phyloP scores from a whole-genome alignment of 2,329 filamentous ascomycete genomes.

The Fusarium decemcellulare region DNA sequence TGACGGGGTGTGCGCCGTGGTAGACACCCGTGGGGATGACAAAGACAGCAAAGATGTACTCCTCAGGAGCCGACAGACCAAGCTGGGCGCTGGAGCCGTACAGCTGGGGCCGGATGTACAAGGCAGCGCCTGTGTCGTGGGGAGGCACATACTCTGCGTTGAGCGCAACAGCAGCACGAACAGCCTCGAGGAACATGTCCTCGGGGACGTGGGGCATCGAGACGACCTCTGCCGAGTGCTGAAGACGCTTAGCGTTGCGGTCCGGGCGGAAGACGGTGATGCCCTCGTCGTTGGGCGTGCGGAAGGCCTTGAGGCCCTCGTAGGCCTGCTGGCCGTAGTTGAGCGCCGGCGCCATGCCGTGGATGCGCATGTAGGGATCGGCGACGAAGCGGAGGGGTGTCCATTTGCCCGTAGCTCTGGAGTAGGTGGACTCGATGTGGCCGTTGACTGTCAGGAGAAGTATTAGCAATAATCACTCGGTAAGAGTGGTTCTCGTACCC shows the following conservation, averaged over 20 bases:
- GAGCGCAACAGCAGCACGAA: conserved; percentile 84
- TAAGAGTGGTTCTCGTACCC: conserved; percentile 74
- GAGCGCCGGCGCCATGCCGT: conserved; percentile 94
- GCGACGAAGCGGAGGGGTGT: conserved; percentile 82
- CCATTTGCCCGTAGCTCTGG: conserved; percentile 82
- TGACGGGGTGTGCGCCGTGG: conserved; percentile 90
- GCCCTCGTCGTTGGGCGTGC: conserved; percentile 74
- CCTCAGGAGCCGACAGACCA: conserved; percentile 87
- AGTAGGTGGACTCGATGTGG: conserved; percentile 91
- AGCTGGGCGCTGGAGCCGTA: conserved; percentile 92
- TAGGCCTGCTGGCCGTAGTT: conserved; percentile 99
- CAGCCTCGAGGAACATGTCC: conserved; percentile 81
- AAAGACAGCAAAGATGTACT: conserved; percentile 92
- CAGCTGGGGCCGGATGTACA: conserved; percentile 92
- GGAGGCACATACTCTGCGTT: conserved; percentile 95
- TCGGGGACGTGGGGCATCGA: conserved; percentile 86
- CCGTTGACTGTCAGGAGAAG: conserved; percentile 85
- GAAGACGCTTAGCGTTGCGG: conserved; percentile 87
- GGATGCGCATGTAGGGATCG: conserved; percentile 88
- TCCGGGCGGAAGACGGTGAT: conserved; percentile 92
- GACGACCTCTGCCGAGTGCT: conserved; percentile 86
- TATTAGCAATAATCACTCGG: too few relatives aligned
- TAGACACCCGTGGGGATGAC: conserved; percentile 95
- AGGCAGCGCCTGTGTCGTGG: conserved; percentile 87
- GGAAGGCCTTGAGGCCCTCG: conserved; percentile 98